Evolutionary conservation across 208 protist genomes (phyloP).

Genomic region (Willaertia magna): DNA sequence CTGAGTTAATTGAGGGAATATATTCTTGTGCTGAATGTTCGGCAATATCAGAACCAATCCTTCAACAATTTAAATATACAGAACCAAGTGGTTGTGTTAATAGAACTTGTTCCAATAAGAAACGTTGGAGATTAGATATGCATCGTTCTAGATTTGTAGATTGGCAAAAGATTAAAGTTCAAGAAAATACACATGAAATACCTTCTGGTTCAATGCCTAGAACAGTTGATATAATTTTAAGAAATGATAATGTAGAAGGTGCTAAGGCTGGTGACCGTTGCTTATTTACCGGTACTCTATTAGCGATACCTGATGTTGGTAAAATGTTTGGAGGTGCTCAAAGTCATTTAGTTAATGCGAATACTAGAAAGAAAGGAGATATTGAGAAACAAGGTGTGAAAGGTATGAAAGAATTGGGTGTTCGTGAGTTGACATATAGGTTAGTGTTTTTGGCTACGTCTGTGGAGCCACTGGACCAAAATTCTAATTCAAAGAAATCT

Average conservation of each 20-base stretch:
- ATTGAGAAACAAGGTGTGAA: conserved; percentile 60
- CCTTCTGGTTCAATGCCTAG: conserved; percentile 84
- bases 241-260: conserved; percentile 90
- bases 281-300: conserved; percentile 80
- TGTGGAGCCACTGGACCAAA: conserved; percentile 36
- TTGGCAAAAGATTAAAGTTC: conserved; percentile 94
- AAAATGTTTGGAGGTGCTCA: conserved; percentile 74
- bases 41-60: conserved; percentile 59
- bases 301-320: conserved; percentile 94
- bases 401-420: conserved; percentile 89
- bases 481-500: conserved; percentile 1
- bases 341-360: conserved; percentile 47
- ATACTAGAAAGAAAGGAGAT: not conserved
- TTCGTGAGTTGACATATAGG: conserved; percentile 91
- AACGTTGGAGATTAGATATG: conserved; percentile 60
- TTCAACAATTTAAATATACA: conserved; percentile 98
- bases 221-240: conserved; percentile 92
- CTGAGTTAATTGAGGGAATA: conserved; percentile 88
- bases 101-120: conserved; percentile 69
- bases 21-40: conserved; percentile 92
- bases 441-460: conserved; percentile 89
- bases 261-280: conserved; percentile 95
- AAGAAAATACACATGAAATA: conserved; percentile 87
- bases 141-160: conserved; percentile 79
- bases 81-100: conserved; percentile 76